phyloP scores from a whole-genome alignment of 2,329 filamentous ascomycete genomes.

The Amauroascus verrucosus region DNA sequence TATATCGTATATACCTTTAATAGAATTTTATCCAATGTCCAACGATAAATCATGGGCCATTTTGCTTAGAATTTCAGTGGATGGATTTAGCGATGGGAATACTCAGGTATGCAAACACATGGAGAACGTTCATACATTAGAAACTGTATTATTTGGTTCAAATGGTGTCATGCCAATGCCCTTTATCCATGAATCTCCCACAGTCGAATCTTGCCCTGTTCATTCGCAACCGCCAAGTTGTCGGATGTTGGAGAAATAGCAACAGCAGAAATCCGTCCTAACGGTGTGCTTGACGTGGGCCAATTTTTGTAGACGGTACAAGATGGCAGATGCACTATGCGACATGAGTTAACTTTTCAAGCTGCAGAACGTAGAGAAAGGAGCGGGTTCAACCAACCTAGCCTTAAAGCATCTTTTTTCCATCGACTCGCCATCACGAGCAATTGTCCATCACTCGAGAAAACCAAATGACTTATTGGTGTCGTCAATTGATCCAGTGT shows the following conservation, averaged over 20 bases:
- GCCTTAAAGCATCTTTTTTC: slow-evolving; percentile 76
- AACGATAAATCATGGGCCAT: too few relatives aligned
- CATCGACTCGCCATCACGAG: slow-evolving; percentile 74
- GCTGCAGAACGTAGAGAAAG: background rate
- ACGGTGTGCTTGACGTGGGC: slow-evolving; percentile 81
- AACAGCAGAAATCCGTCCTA: slow-evolving; percentile 70
- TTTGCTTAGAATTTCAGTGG: too few relatives aligned
- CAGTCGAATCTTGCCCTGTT: slow-evolving; percentile 73
- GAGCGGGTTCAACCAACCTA: slow-evolving; percentile 37
- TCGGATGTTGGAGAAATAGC: slow-evolving; percentile 57
- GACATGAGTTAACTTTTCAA: slow-evolving; percentile 11
- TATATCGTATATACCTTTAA: slow-evolving; percentile 1
- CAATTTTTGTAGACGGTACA: slow-evolving; percentile 95
- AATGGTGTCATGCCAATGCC: background rate
- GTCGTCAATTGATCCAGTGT: slow-evolving; percentile 80
- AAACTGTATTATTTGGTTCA: background rate
- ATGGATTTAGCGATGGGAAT: background rate
- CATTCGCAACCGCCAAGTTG: slow-evolving; percentile 76
- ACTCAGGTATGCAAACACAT: background rate
- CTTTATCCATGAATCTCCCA: slow-evolving; percentile 71
- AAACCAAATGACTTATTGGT: slow-evolving; percentile 65
- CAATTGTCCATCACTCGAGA: slow-evolving; percentile 82
- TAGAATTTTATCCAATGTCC: background rate
- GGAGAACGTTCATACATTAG: background rate
- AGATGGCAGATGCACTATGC: slow-evolving; percentile 67